Evolutionary conservation across 108 stramenopile species (phyloP).

Genomic region (Seminavis robusta): DNA sequence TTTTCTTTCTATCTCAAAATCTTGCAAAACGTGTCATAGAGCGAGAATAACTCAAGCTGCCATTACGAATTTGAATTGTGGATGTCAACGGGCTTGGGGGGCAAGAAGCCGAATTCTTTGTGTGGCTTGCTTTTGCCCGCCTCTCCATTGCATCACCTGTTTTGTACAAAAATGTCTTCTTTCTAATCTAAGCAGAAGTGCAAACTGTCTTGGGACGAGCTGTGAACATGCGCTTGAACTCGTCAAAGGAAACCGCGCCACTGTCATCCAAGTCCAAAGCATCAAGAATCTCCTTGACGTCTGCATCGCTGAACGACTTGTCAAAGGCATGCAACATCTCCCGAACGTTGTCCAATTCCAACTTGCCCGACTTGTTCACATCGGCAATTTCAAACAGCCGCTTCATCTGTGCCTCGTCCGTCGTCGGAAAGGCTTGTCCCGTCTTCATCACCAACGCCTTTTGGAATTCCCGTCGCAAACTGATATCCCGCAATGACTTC

Average conservation of each 20-base stretch:
- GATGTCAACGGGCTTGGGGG: too few relatives aligned
- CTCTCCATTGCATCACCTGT: too few relatives aligned
- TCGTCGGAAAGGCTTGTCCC: conserved; percentile 58
- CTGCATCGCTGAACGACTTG: conserved; percentile 63
- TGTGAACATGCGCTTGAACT: conserved; percentile 70
- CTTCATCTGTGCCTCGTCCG: conserved; percentile 1
- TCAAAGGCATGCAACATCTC: conserved; percentile 62
- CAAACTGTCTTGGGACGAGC: too few relatives aligned
- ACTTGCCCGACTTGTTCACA: conserved; percentile 37
- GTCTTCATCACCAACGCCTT: conserved; percentile 68
- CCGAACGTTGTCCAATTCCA: conserved; percentile 46
- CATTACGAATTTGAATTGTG: too few relatives aligned
- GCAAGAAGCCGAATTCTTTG: too few relatives aligned
- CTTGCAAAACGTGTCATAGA: too few relatives aligned
- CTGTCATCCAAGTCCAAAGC: conserved; percentile 55
- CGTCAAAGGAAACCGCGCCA: conserved; percentile 66
- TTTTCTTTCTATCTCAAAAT: too few relatives aligned
- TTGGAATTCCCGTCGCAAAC: conserved; percentile 76
- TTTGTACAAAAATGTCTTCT: too few relatives aligned
- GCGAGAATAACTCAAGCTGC: too few relatives aligned
- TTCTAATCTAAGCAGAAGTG: too few relatives aligned
- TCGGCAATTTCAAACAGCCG: conserved; percentile 57
- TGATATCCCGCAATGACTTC: conserved; percentile 61
- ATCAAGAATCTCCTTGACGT: conserved; percentile 60
- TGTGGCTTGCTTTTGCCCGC: too few relatives aligned